Evolutionary conservation across 2,329 filamentous ascomycete genomes (phyloP), one percentile per base, ranked within the genome.

Genomic region (Mariannaea sp.): DNA sequence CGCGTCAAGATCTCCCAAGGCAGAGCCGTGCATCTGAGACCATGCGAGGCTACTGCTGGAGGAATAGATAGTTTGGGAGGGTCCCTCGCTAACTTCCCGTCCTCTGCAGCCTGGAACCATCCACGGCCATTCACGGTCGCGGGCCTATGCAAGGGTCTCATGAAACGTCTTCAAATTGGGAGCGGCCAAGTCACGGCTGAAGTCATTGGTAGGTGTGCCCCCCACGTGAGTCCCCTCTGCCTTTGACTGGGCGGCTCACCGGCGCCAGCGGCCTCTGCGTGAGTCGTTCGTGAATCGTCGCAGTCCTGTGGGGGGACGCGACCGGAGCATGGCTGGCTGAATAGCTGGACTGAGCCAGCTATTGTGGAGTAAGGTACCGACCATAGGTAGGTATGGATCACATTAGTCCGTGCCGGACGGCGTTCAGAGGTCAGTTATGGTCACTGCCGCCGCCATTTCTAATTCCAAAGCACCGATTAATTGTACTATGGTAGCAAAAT

Each of bases 141-240:
- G n/a, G n/a, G 17, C 6, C 35, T 19, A 4, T 19, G 4, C 35
- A 20, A 17, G 35, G 26, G 57, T 46, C 39, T 33, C 39, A 29
- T 43, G 47, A 44, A 45, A 49, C 44, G 42, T 16, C 9, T 24
- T 5, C 13, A 8, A 14, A 35, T 40, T 40, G 39, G 20, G 48
- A 33, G 35, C 32, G 50, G 38, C 27, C 61, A 56, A 66, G 67
- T 65, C 58, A 65, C 35, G 44, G 20, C 36, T 14, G 36, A 7
- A 5, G 12, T 29, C 13, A 17, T n/a, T 24, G 22, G 22, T 8
- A 26, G 19, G 48, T 51, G 58, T 56, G 50, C 44, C 24, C 53
- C 54, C 61, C 62, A 64, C 57, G 58, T 54, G 62, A 67, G 33
- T 24, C 41, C 16, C 41, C 20, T 39, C 27, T 39, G 38, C 8